Evolutionary conservation across 306 rosid genomes (phyloP).

Genomic region (Fagus crenata): DNA sequence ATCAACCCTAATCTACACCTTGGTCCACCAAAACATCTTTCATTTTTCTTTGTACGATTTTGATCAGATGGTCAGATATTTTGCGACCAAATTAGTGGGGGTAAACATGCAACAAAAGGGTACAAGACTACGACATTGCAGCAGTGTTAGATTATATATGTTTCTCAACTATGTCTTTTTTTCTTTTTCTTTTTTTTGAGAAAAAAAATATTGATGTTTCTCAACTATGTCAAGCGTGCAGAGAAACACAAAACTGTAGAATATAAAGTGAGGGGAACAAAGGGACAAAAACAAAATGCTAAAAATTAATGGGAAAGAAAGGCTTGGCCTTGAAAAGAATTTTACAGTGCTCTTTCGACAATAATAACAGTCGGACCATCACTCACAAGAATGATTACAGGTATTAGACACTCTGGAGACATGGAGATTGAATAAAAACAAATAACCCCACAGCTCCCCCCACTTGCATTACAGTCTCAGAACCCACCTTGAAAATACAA

Average conservation of each 20-base stretch:
- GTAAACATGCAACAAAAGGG: too few species aligned
- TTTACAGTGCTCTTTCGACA: conserved; percentile 41
- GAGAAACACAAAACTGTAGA: too few species aligned
- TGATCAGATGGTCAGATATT: too few species aligned
- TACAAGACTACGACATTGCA: too few species aligned
- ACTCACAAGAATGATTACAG: conserved; percentile 40
- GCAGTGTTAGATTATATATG: too few species aligned
- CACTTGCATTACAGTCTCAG: conserved; percentile 38
- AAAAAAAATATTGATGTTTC: too few species aligned
- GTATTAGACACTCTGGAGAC: conserved; percentile 41
- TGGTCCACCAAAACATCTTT: conserved; percentile 15
- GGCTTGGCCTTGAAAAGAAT: conserved; percentile 14
- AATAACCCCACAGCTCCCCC: conserved; percentile 43
- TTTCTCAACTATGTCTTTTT: too few species aligned
- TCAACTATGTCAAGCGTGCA: too few species aligned
- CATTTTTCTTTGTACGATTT: neutral
- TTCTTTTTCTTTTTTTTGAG: too few species aligned
- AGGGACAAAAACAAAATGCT: conserved; percentile 24
- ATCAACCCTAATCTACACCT: conserved; percentile 5
- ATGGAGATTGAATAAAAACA: conserved; percentile 40
- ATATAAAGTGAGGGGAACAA: neutral
- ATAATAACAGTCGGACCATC: conserved; percentile 35
- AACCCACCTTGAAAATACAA: conserved; percentile 30
- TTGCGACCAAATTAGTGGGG: too few species aligned
- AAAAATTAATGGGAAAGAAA: conserved; percentile 10